Base-by-base conservation (phyloP, 352 stramenopile species). In the Phytophthora pistaciae region DNA sequence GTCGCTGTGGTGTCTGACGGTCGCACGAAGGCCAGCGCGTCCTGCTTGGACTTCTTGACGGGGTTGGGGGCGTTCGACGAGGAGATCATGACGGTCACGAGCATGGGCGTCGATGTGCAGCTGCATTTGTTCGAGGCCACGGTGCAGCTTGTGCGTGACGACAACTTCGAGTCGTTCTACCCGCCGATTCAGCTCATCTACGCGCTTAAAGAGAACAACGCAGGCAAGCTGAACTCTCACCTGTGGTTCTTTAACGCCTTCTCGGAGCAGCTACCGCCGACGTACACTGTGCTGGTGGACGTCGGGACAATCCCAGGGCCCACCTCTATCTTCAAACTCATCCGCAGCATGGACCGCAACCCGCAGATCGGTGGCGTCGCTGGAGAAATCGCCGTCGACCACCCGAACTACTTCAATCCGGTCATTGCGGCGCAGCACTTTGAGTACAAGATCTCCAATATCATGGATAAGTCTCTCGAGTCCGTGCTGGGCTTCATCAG, bases 241-340 rank as follows among this genome's bases (percentile, higher is more conserved):
- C 27, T 86, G 21, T 90, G 79, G 82, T 87, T 87, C 64, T 90
- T 87, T 60, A 87, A 80, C 50, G 82, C 75, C 18, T 90, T 90
- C 49, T 70, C 75, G n/a, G 80, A 87, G 60, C 82, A 87, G 52
- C 63, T 90, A 2, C 63, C 84, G 40, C 82, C 82, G 0, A 84
- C 57, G 40, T 90, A 90, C 70, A 86, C 78, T 0, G 74, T 87
- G 8, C 60, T 90, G 0, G 62, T 90, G 21, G 82, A 87, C n/a
- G 77, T 82, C 2, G 82, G 82, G 18, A 84, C 78, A 14, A 79
- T 80, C 23, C 82, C 79, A 18, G 70, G 72, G 0, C 74, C 75
- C 1, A 73, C 70, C 40, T 83, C 79, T 0, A 77, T 87, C 21
- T 86, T 75, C 61, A 71, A 74, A 21, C 68, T 90, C 14, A 72